These are phyloP conservation scores for Chlamydomonas sp. DNA, from an alignment of 139 green algal species.

Conservation along the genomic window DNA sequence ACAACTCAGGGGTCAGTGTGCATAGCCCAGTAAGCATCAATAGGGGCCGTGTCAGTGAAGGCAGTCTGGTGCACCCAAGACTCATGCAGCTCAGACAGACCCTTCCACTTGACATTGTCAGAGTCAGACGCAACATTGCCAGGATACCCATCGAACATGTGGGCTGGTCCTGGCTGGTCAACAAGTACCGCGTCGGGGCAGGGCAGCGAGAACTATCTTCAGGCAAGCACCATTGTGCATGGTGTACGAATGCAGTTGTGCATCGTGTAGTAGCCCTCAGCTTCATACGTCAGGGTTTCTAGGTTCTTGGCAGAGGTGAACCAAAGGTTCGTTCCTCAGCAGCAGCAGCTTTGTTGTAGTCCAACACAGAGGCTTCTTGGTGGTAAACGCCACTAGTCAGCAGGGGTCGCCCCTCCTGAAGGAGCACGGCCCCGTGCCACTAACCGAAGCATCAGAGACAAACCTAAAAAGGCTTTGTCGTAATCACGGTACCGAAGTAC, in stretches of 20 bases:
- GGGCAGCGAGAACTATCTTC: background rate
- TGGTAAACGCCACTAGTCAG: background rate
- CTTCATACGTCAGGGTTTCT: background rate
- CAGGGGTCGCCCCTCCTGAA: background rate
- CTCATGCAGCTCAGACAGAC: too few relatives aligned
- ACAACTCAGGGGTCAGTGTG: too few relatives aligned
- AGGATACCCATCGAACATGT: background rate
- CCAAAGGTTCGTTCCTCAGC: background rate
- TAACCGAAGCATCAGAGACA: background rate
- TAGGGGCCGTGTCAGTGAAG: too few relatives aligned
- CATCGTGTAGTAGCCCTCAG: background rate
- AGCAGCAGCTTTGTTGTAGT: background rate
- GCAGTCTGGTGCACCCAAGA: too few relatives aligned
- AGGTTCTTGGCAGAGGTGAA: background rate
- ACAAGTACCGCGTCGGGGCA: background rate
- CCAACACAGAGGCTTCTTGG: background rate
- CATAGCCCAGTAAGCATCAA: too few relatives aligned
- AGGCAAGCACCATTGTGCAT: background rate
- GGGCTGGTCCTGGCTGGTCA: background rate
- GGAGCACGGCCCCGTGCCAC: background rate
- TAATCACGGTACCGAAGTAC: background rate
- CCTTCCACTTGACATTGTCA: background rate
- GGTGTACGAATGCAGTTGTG: too few relatives aligned
- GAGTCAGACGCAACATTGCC: background rate
- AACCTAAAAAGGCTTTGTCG: background rate